Evolutionary conservation across 2,329 filamentous ascomycete genomes (phyloP), one percentile per base, ranked within the genome.

Genomic region (Curvularia sp.): DNA sequence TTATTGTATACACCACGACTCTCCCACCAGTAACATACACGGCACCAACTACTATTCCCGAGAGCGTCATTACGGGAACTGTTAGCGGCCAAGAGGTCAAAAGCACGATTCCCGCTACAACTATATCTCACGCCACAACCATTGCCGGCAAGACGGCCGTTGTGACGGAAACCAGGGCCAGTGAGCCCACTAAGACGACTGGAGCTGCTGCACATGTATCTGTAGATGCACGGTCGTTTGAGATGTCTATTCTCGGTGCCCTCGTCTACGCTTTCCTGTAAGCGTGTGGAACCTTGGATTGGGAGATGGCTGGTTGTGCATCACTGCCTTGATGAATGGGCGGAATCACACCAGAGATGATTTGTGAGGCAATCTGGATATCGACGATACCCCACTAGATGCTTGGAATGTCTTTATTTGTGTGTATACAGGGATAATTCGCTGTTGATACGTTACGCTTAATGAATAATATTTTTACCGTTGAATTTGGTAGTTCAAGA

Each of bases 1-100:
- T 76, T 9, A 61, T 77, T 4, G 75, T 76, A 0, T 66, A 73
- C 30, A 80, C 72, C 1, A 76, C 74, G 5, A 73, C 69, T 0
- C 64, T 75, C 33, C 60, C 67, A 5, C 68, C 67, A 26, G 69
- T 66, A 1, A 73, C 70, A 0, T 67, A 71, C 44, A 66, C 69
- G 2, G 68, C 55, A 9, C 65, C 66, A 5, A 74, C 65, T 9
- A 65, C 62, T n/a, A 39, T 68, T 15, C 57, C 69, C 5, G 62
- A 63, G 4, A 66, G 65, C 5, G 61, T 70, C 1, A 52, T 62
- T 31, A 58, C 61, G 1, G 65, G 59, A 18, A 70, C 65, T 5
- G 53, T 70, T 1, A 67, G 58, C 38, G 68, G 66, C 10, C 26
- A 64, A 12, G 47, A 55, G 18, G 55, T 70, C 3, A 61, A 60